Base-by-base conservation (phyloP, 257 asterid species). In the Apocynum venetum region DNA sequence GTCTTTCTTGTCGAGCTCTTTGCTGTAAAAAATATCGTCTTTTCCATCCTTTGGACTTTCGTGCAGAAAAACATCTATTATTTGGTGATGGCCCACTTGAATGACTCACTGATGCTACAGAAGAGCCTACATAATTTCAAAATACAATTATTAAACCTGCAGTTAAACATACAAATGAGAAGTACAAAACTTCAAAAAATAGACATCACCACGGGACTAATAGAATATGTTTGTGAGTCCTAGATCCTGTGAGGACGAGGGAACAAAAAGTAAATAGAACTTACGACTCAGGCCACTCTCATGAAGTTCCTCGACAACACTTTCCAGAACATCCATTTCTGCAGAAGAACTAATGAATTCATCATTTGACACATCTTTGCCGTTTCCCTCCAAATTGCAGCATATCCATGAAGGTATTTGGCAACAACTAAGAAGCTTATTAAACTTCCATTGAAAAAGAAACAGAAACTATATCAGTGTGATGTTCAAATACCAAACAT, bases 271-370 rank as follows among this genome's bases (percentile, higher is more conserved):
- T 63, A 73, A 7, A 19, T 56, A 47, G 43, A 77, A 63, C 63
- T 82, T 82, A 79, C 88, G 82, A 81, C 79, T 83, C 78, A 68
- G 83, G 72, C 85, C 48, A 79, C 77, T 69, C 77, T 63, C 71
- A 80, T 64, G 64, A 55, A 81, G 74, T 83, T 89, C 89, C 82
- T 78, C 84, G 56, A 81, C 56, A 74, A 70, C 80, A 84, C 89
- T 89, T 85, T 95, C 96, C 80, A 87, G 87, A 8, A 88, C 92
- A 86, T 95, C 99, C 99, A 95, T 95, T 89, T 90, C 99, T 49
- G 94, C 85, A 83, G 94, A 84, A 68, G 85, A 81, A 72, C 82
- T 83, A 75, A 78, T 76, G 56, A 79, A 79, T 79, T 92, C 97
- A 80, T 94, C 96, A 81, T 82, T 80, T 35, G 85, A 84, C 59